Conservation (phyloP, 1,139 yeast genomes). For the Hyphopichia pseudoburtonii region DNA sequence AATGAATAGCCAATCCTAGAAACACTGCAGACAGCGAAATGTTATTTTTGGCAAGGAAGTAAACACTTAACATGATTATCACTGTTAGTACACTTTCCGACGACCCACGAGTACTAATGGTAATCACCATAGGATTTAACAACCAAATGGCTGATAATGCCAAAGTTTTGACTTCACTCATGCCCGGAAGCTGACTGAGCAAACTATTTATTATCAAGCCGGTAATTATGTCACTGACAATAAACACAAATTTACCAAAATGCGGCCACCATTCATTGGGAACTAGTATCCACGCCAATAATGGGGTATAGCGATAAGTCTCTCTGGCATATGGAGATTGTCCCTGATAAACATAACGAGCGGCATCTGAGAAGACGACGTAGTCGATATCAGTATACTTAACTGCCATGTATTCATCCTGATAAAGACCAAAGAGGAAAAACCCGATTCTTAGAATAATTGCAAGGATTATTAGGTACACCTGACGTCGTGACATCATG, state of each 20-base stretch:
- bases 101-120: conserved; percentile 91
- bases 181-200: conserved; percentile 14
- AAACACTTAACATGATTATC: conserved; percentile 63
- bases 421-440: conserved; percentile 81
- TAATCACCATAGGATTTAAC: conserved; percentile 91
- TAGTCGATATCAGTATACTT: conserved; percentile 94
- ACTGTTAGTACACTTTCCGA: conserved; percentile 89
- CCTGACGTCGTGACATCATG: background rate
- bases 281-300: conserved; percentile 76
- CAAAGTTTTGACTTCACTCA: conserved; percentile 29
- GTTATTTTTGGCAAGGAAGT: conserved; percentile 34
- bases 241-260: conserved; percentile 79
- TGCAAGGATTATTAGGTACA: conserved; percentile 18
- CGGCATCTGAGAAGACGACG: conserved; percentile 89
- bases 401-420: conserved; percentile 75
- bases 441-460: conserved; percentile 58
- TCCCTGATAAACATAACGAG: conserved; percentile 63
- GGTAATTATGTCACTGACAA: conserved; percentile 75
- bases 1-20: conserved; percentile 81
- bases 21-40: conserved; percentile 56
- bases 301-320: conserved; percentile 90
- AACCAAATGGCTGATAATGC: conserved; percentile 71
- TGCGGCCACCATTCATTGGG: conserved; percentile 67
- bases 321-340: conserved; percentile 78
- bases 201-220: conserved; percentile 64